Percentiles rank a stretch among this genome's conserved stretches.
Evolutionary conservation across 2,329 filamentous ascomycete species (phyloP).

Genomic region (Aschersonia sp.): DNA sequence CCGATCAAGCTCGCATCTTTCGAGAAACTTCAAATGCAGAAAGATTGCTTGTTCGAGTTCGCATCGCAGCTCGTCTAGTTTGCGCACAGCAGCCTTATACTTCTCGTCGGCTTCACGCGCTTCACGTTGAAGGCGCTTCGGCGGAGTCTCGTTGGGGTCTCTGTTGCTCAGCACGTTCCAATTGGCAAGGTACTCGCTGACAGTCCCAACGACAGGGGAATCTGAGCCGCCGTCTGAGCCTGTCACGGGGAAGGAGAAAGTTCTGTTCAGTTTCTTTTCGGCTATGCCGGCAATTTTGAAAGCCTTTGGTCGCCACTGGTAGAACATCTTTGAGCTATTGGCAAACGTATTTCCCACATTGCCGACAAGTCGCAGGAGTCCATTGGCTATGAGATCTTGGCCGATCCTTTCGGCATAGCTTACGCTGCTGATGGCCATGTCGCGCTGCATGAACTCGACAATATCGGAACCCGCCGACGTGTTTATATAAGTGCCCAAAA

Average conservation of each 20-base stretch:
- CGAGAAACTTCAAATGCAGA: conserved; percentile 85
- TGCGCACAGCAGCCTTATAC: conserved; percentile 76
- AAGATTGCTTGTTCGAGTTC: conserved; percentile 93
- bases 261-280: conserved; percentile 73
- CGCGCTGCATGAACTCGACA: conserved; percentile 83
- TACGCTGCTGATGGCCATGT: conserved; percentile 71
- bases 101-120: conserved; percentile 81
- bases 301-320: conserved; percentile 88
- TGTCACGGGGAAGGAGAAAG: conserved; percentile 56
- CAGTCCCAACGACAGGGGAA: conserved; percentile 66
- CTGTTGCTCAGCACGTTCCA: conserved; percentile 81
- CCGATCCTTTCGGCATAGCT: conserved; percentile 90
- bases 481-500: conserved; percentile 88
- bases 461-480: conserved; percentile 86
- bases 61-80: conserved; percentile 81
- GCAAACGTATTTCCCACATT: conserved; percentile 93
- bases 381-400: conserved; percentile 76
- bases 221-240: conserved; percentile 39
- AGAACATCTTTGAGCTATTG: conserved; percentile 94
- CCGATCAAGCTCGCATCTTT: conserved; percentile 90
- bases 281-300: conserved; percentile 80
- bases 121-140: conserved; percentile 75
- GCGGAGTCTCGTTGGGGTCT: conserved; percentile 84
- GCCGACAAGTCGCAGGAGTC: conserved; percentile 79
- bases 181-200: conserved; percentile 77